Conservation (phyloP, 805 yeast species). For the Myxozyma neglecta region DNA sequence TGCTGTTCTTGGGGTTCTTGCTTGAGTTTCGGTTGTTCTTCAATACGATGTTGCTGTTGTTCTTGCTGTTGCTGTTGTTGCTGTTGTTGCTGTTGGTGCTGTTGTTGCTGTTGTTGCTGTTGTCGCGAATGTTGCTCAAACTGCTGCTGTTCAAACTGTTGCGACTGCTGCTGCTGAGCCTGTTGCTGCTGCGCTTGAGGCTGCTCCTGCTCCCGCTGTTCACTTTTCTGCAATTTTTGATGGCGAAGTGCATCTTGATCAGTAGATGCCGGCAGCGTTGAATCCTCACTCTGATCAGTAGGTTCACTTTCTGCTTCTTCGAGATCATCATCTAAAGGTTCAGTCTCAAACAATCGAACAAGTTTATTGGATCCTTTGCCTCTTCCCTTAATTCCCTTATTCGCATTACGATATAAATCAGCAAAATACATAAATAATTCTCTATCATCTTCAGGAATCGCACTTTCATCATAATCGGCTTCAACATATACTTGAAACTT, state of each 20-base stretch:
- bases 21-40: too few relatives aligned
- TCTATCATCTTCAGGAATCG: constrained; percentile 62
- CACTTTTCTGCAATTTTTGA: too few relatives aligned
- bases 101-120: neutral
- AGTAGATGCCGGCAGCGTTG: too few relatives aligned
- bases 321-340: constrained; percentile 30
- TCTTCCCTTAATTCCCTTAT: constrained; percentile 88
- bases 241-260: too few relatives aligned
- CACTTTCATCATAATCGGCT: constrained; percentile 34
- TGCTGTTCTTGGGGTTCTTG: neutral
- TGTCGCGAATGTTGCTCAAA: neutral
- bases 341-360: constrained; percentile 17
- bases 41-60: neutral
- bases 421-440: constrained; percentile 76
- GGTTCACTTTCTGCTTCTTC: too few relatives aligned
- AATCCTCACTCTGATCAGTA: too few relatives aligned
- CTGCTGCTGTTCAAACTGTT: constrained; percentile 1
- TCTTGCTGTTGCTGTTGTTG: neutral
- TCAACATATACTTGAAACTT: constrained; percentile 40
- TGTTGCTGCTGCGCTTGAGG: constrained; percentile 11
- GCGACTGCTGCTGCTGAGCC: constrained; percentile 5
- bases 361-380: constrained; percentile 53
- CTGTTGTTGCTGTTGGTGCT: neutral
- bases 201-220: neutral
- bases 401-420: constrained; percentile 79